These are phyloP conservation scores for Pelargonium cotyledonis DNA, from an alignment of 441 rosid species.

Conservation along the genomic window DNA sequence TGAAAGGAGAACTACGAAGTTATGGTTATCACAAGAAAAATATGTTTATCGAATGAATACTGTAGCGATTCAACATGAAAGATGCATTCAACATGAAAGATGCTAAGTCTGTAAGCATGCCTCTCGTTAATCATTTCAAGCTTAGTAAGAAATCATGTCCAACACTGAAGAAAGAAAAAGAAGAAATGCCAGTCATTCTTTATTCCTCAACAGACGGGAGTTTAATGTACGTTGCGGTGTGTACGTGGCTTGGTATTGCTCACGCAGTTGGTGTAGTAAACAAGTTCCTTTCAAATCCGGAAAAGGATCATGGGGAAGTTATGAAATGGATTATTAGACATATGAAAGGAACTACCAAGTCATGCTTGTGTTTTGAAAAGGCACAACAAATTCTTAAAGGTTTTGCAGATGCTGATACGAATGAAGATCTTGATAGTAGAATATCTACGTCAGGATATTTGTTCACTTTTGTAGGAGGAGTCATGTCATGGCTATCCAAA, in stretches of 20 bases:
- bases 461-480: too few relatives aligned
- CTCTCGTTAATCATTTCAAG: background rate
- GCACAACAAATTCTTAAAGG: too few relatives aligned
- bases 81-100: too few relatives aligned
- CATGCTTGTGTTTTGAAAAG: too few relatives aligned
- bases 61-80: slow-evolving; percentile 1
- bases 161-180: too few relatives aligned
- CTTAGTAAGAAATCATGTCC: background rate
- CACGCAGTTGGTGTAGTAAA: background rate
- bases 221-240: slow-evolving; percentile 3
- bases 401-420: too few relatives aligned
- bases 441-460: too few relatives aligned
- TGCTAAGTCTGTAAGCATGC: background rate
- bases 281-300: background rate
- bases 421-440: too few relatives aligned
- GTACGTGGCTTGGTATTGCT: background rate
- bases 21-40: slow-evolving; percentile 9
- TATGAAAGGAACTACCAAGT: too few relatives aligned
- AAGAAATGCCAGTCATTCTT: background rate
- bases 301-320: background rate
- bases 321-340: too few relatives aligned
- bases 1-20: background rate
- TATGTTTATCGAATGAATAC: slow-evolving; percentile 6
- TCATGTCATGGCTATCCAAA: too few relatives aligned
- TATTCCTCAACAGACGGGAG: background rate